Evolutionary conservation across 2,329 filamentous ascomycete genomes (phyloP).

Genomic region (Apiospora marii): DNA sequence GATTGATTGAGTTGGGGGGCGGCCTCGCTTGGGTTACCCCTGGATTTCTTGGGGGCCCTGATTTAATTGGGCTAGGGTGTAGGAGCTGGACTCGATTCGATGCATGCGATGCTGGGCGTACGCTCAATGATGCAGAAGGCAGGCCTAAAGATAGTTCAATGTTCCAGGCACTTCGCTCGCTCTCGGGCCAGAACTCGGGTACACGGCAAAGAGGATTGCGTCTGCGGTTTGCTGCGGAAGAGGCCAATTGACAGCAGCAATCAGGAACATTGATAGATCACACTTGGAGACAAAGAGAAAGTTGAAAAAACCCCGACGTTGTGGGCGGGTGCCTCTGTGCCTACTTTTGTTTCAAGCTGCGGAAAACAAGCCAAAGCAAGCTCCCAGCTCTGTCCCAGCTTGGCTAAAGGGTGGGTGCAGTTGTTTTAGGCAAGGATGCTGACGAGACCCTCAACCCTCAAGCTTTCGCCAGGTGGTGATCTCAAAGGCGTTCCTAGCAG

Average conservation of each 20-base stretch:
- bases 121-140: background rate
- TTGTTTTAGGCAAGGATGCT: constrained; percentile 17
- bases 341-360: constrained; percentile 4
- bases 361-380: background rate
- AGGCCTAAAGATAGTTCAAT: background rate
- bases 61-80: constrained; percentile 9
- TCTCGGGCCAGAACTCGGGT: background rate
- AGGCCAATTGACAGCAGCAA: background rate
- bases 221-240: background rate
- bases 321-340: background rate
- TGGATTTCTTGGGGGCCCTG: constrained; percentile 5
- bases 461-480: background rate
- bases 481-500: background rate
- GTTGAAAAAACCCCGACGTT: background rate
- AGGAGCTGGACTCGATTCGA: background rate
- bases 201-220: background rate
- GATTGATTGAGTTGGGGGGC: constrained; percentile 13
- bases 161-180: background rate
- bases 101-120: constrained; percentile 2
- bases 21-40: constrained; percentile 10
- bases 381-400: constrained; percentile 12
- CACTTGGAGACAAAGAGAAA: background rate
- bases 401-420: constrained; percentile 1
- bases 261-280: no score
- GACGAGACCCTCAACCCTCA: constrained; percentile 15